These are phyloP conservation scores for Cytospora schulzeri DNA, from an alignment of 2,329 filamentous ascomycete genomes.

Conservation along the genomic window DNA sequence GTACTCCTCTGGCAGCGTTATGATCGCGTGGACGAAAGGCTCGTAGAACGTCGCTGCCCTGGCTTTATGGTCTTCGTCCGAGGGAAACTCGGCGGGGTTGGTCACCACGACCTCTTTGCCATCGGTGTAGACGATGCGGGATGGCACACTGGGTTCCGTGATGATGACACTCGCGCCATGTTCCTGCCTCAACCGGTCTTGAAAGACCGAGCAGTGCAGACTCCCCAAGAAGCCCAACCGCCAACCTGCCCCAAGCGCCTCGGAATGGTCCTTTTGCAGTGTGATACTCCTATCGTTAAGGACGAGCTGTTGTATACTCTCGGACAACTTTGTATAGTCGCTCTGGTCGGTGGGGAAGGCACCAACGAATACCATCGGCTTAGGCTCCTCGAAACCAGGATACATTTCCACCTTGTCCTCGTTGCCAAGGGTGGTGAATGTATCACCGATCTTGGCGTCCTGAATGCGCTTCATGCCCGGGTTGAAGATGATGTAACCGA, in stretches of 20 bases:
- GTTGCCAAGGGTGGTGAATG: conserved; percentile 79
- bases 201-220: conserved; percentile 97
- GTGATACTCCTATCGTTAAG: conserved; percentile 96
- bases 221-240: conserved; percentile 94
- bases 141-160: conserved; percentile 92
- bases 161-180: conserved; percentile 95
- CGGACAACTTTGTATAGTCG: conserved; percentile 83
- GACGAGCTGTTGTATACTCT: conserved; percentile 90
- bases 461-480: conserved; percentile 97
- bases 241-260: conserved; percentile 92
- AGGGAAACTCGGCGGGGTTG: conserved; percentile 87
- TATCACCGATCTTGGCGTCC: conserved; percentile 95
- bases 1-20: conserved; percentile 93
- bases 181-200: conserved; percentile 91
- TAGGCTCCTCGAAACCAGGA: conserved; percentile 93
- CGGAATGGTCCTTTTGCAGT: conserved; percentile 89
- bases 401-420: conserved; percentile 78
- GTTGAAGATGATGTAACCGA: conserved; percentile 96
- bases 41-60: conserved; percentile 52
- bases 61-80: conserved; percentile 54
- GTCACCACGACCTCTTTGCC: conserved; percentile 79
- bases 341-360: conserved; percentile 92
- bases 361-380: conserved; percentile 98
- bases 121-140: conserved; percentile 78
- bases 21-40: conserved; percentile 75